phyloP scores from a whole-genome alignment of 2,329 filamentous ascomycete genomes.

The Chaetothyriales sp. region DNA sequence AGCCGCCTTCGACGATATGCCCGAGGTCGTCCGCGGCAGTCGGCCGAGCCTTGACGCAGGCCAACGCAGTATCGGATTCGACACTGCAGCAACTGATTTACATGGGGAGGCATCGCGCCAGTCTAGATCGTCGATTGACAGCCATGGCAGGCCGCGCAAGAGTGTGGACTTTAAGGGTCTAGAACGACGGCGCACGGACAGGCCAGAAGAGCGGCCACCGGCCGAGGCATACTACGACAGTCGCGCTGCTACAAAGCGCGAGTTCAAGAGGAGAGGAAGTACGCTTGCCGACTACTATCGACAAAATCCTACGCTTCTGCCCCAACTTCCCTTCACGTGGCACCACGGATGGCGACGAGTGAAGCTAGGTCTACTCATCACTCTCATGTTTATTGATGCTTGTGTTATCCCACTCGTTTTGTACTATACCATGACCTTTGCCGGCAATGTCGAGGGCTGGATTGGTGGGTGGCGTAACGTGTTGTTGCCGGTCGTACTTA shows the following conservation, averaged over 20 bases:
- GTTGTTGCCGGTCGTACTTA: not conserved
- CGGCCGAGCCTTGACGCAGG: conserved; percentile 9
- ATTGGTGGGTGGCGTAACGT: conserved; percentile 8
- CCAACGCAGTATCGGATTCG: conserved; percentile 9
- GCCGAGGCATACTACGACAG: conserved; percentile 18
- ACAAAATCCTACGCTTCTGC: conserved; percentile 15
- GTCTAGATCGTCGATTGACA: not conserved
- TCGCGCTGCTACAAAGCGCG: conserved; percentile 18
- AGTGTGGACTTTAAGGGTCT: not conserved
- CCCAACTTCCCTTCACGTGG: conserved; percentile 19
- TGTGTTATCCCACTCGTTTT: conserved; percentile 17
- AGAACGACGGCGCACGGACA: conserved; percentile 7
- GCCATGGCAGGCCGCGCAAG: not conserved
- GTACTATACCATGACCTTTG: conserved; percentile 17
- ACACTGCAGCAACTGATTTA: conserved; percentile 4
- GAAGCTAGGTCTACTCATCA: conserved; percentile 15
- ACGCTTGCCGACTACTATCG: conserved; percentile 18
- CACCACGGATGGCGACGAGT: conserved; percentile 15
- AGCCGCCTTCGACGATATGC: conserved; percentile 6
- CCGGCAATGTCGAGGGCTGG: conserved; percentile 15
- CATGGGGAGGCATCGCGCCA: not conserved
- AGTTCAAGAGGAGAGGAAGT: conserved; percentile 17
- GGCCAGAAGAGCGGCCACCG: conserved; percentile 8
- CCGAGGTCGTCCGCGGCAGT: conserved; percentile 17
- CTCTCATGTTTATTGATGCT: conserved; percentile 17